Percentiles rank a stretch among this genome's conserved stretches.
These are phyloP conservation scores for Starmerella floricola DNA, from an alignment of 805 yeast genomes.

Conservation along the genomic window DNA sequence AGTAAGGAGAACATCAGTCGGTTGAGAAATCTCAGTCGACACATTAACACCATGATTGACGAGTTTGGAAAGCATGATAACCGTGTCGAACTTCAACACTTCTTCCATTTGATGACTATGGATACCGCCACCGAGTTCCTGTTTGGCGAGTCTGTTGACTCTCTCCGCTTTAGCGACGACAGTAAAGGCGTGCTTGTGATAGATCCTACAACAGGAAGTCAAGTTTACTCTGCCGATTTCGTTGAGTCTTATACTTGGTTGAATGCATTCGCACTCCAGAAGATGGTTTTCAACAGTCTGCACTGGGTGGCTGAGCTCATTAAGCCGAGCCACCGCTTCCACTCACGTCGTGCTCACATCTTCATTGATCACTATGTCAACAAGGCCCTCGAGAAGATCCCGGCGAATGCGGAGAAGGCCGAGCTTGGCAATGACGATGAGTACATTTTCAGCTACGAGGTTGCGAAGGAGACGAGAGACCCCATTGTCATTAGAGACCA, in stretches of 20 bases:
- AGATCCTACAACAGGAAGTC: conserved; percentile 7
- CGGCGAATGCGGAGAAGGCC: background rate
- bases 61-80: conserved; percentile 3
- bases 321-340: conserved; percentile 26
- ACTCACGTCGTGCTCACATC: conserved; percentile 26
- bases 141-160: conserved; percentile 21
- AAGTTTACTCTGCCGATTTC: conserved; percentile 23
- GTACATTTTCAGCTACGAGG: conserved; percentile 36
- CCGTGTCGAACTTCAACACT: conserved; percentile 16
- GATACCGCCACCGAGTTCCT: conserved; percentile 27
- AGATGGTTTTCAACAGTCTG: conserved; percentile 11
- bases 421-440: conserved; percentile 26
- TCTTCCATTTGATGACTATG: conserved; percentile 23
- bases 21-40: conserved; percentile 23
- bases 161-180: conserved; percentile 10
- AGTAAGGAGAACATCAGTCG: conserved; percentile 27
- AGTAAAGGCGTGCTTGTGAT: conserved; percentile 3
- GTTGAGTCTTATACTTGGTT: conserved; percentile 18
- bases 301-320: conserved; percentile 11
- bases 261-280: conserved; percentile 9
- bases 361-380: conserved; percentile 34
- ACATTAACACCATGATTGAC: conserved; percentile 22
- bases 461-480: conserved; percentile 36
- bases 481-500: conserved; percentile 37
- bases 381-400: conserved; percentile 26